These are phyloP conservation scores for Wickerhamomyces xylosicus DNA, from an alignment of 805 yeast genomes.

Conservation along the genomic window DNA sequence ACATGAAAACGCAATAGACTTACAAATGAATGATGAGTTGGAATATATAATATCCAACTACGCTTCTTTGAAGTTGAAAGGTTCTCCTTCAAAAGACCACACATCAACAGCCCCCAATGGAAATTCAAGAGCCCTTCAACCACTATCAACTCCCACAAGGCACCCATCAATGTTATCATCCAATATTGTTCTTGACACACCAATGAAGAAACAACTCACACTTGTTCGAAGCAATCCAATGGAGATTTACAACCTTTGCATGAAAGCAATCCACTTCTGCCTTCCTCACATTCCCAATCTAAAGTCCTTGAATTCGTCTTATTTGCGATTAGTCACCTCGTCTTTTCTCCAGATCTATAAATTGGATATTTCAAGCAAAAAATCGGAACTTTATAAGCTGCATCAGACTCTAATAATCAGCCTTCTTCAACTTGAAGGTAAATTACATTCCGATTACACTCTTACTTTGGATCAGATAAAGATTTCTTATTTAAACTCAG, in stretches of 20 bases:
- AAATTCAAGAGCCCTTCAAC: too few relatives aligned
- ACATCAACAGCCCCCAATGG: background rate
- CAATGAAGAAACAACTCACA: slow-evolving; percentile 2
- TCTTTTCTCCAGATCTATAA: slow-evolving; percentile 16
- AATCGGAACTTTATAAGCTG: slow-evolving; percentile 6
- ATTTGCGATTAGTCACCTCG: slow-evolving; percentile 13
- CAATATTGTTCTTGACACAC: background rate
- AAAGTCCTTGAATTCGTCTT: slow-evolving; percentile 10
- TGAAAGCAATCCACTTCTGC: slow-evolving; percentile 14
- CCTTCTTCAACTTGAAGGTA: slow-evolving; percentile 15
- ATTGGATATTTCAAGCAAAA: slow-evolving; percentile 4
- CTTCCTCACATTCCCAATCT: slow-evolving; percentile 7
- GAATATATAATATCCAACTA: slow-evolving; percentile 17
- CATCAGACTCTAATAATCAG: slow-evolving; percentile 15
- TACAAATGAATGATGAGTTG: slow-evolving; percentile 12
- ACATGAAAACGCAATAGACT: background rate
- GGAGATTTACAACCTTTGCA: slow-evolving; percentile 13
- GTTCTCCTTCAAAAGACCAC: slow-evolving; percentile 13
- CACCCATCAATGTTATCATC: slow-evolving; percentile 3
- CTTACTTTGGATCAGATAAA: slow-evolving; percentile 4
- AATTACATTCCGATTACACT: slow-evolving; percentile 4
- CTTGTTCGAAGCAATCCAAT: slow-evolving; percentile 5
- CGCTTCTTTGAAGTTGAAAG: slow-evolving; percentile 11
- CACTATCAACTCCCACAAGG: slow-evolving; percentile 18
- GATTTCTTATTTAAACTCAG: background rate